Evolutionary conservation across 148 eudicot genomes (phyloP).

Genomic region (Cornus kousa): DNA sequence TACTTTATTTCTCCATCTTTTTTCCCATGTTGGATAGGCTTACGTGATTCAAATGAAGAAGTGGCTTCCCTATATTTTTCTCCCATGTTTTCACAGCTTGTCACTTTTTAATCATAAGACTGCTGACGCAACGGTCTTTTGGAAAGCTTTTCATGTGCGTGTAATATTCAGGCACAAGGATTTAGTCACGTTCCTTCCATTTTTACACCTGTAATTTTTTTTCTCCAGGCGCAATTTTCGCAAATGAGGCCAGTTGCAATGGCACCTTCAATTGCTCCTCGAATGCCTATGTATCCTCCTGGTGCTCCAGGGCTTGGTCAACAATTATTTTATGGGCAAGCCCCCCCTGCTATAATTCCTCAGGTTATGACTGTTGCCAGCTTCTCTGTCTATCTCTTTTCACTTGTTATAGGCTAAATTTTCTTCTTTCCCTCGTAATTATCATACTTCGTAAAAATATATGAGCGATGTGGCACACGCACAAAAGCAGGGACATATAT

Average conservation of each 20-base stretch:
- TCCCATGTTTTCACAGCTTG: neutral
- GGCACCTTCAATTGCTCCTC: constrained; percentile 68
- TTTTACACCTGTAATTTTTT: neutral
- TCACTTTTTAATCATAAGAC: neutral
- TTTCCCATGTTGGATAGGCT: neutral
- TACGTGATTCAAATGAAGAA: neutral
- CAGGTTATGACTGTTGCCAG: constrained; percentile 39
- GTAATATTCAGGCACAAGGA: too few relatives aligned
- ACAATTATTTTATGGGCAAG: constrained; percentile 81
- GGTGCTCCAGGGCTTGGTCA: constrained; percentile 89
- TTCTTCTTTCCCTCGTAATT: neutral
- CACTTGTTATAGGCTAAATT: neutral
- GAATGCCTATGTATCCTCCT: constrained; percentile 87
- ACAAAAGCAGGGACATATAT: too few relatives aligned
- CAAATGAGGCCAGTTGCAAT: constrained; percentile 86
- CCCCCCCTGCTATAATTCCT: constrained; percentile 66
- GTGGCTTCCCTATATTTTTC: too few relatives aligned
- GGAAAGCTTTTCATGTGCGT: neutral
- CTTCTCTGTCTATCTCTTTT: neutral
- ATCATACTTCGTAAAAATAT: neutral
- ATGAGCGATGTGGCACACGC: neutral
- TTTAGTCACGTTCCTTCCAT: neutral
- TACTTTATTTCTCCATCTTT: neutral
- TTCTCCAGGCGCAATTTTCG: constrained; percentile 76
- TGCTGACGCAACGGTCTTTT: neutral